phyloP scores from a whole-genome alignment of 2,329 filamentous ascomycete genomes.

The Colletotrichum limetticola region DNA sequence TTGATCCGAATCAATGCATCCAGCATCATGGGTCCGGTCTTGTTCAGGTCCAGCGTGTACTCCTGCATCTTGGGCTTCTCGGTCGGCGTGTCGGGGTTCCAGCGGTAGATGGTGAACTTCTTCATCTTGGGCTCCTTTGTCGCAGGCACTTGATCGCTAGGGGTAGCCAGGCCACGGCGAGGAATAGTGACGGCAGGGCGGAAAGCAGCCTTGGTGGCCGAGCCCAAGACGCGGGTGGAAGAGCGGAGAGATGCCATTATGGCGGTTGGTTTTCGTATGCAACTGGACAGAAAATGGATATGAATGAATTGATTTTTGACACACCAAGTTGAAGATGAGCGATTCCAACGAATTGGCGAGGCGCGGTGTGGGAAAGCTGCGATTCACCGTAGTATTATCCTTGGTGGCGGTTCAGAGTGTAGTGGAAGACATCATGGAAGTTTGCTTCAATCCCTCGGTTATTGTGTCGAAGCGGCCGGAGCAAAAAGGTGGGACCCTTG shows the following conservation, averaged over 20 bases:
- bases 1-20: constrained; percentile 98
- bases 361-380: constrained; percentile 13
- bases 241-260: constrained; percentile 72
- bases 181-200: constrained; percentile 53
- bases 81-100: constrained; percentile 93
- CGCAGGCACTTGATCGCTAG: constrained; percentile 66
- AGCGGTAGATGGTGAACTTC: constrained; percentile 98
- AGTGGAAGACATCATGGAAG: constrained; percentile 31
- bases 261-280: constrained; percentile 33
- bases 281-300: background rate
- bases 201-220: constrained; percentile 51
- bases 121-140: constrained; percentile 78
- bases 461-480: constrained; percentile 12
- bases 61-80: constrained; percentile 96
- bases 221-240: constrained; percentile 63
- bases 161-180: constrained; percentile 63
- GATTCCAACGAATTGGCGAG: constrained; percentile 12
- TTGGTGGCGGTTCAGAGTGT: constrained; percentile 28
- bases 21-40: constrained; percentile 98
- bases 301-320: background rate
- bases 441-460: constrained; percentile 17
- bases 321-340: background rate
- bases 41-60: constrained; percentile 96
- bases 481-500: background rate
- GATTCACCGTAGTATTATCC: constrained; percentile 16